Conservation (phyloP, 1,139 yeast species). For the Saccharomyces hybrid region DNA sequence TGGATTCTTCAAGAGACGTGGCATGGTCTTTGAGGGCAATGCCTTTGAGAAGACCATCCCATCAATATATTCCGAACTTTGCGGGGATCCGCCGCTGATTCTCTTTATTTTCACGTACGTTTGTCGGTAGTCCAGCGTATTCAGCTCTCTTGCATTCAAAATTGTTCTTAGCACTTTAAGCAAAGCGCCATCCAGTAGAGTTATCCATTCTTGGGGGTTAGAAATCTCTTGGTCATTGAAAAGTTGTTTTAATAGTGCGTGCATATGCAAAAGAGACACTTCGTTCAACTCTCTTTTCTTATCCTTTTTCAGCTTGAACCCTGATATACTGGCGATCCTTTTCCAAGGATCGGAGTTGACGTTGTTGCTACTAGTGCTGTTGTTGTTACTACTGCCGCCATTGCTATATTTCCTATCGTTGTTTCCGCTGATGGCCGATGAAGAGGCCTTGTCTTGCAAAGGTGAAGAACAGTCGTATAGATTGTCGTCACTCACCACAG, state of each 20-base stretch:
- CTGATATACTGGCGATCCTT: slow-evolving; percentile 17
- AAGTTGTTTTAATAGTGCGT: slow-evolving; percentile 44
- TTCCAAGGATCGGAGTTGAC: slow-evolving; percentile 13
- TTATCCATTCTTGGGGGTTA: slow-evolving; percentile 50
- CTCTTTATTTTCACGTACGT: slow-evolving; percentile 74
- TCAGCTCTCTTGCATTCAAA: slow-evolving; percentile 52
- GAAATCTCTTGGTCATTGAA: slow-evolving; percentile 59
- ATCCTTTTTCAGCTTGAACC: slow-evolving; percentile 9
- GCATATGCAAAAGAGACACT: slow-evolving; percentile 31
- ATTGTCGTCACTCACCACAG: slow-evolving; percentile 25
- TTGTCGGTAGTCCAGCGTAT: slow-evolving; percentile 75
- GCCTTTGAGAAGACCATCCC: slow-evolving; percentile 84
- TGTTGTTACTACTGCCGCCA: not conserved
- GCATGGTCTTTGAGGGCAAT: slow-evolving; percentile 77
- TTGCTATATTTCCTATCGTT: not conserved
- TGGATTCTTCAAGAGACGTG: slow-evolving; percentile 53
- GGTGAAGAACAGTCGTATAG: slow-evolving; percentile 5
- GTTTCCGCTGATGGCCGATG: not conserved
- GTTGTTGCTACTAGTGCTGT: slow-evolving; percentile 4
- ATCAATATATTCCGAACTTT: slow-evolving; percentile 55
- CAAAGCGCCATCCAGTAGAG: slow-evolving; percentile 40
- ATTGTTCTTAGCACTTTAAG: slow-evolving; percentile 41
- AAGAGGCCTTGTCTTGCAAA: slow-evolving; percentile 1
- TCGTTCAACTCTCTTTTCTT: slow-evolving; percentile 30
- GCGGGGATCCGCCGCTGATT: slow-evolving; percentile 63